Base-by-base conservation (phyloP, 1,284 basidiomycete species). In the Rhodotorula sp. region DNA sequence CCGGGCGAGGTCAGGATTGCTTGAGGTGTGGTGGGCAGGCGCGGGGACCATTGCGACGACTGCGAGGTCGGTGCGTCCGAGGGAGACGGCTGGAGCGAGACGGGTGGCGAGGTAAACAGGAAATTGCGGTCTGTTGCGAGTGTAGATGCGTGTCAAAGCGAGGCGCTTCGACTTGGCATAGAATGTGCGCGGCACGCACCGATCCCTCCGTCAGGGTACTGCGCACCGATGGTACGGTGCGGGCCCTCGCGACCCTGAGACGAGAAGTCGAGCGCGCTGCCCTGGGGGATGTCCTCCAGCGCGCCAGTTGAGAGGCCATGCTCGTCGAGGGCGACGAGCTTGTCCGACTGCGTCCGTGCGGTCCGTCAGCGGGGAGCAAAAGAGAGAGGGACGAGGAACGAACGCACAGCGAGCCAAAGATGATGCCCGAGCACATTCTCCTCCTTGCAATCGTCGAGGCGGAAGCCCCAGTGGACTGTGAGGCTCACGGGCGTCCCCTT, bases 381-480 rank as follows among this genome's bases (percentile, higher is more conserved):
- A 6, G 13, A n/a, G 19, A 8, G 22, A 48, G 36, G 27, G 13
- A 37, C 27, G 41, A n/a, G 17, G n/a, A n/a, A 34, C 13, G 36
- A 22, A 39, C 74, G 41, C 27, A 74, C 75, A 36, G 64, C 70
- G 51, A 76, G 70, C 51, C 34, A 76, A 34, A 76, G 66, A 29
- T 54, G 59, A 65, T 76, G 73, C 3, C 22, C 39, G 54, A 64
- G 57, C 50, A 71, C 67, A 27, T 72, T 60, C 0, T 39, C 22
- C 19, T 75, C 66, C 7, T 39, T 34, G 50, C 65, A 62, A 29
- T 71, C 59, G 56, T 67, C 73, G 10, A 76, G 64, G 37, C 72
- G 66, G 72, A 74, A 76, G 8, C 75, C 75, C 68, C 75, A 76
- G 63, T 76, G 74, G 1, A 76, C 65, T 0, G 75, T 76, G 46